A percentile compares a stretch with the other conserved stretches of the same genome.
Conservation (phyloP, 495 filamentous ascomycete species). For the Hypoxylon intermedium region DNA sequence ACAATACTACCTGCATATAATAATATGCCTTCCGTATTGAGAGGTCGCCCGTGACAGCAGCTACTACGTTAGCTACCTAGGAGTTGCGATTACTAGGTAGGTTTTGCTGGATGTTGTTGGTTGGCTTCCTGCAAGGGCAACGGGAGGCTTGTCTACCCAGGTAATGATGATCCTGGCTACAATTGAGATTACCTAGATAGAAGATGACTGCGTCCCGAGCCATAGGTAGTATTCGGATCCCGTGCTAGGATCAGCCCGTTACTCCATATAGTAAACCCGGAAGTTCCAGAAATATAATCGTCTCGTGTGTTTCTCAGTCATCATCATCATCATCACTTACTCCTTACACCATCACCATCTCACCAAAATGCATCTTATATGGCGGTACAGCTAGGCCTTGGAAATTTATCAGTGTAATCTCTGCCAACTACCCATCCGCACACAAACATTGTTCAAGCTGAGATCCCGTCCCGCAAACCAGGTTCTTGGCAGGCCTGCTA, state of each 20-base stretch:
- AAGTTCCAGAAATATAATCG: no score
- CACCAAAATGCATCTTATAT: no score
- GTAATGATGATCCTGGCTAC: slow-evolving; percentile 12
- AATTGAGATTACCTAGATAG: slow-evolving; percentile 3
- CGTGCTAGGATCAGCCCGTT: no score
- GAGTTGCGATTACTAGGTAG: slow-evolving; percentile 3
- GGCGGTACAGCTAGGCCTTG: no score
- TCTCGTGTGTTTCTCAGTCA: no score
- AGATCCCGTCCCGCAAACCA: slow-evolving; percentile 23
- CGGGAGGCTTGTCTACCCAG: slow-evolving; percentile 9
- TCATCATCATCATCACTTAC: no score
- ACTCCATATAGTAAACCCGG: no score
- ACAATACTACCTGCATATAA: neutral
- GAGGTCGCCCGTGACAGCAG: slow-evolving; percentile 9
- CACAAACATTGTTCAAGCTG: slow-evolving; percentile 4
- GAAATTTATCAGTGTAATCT: neutral
- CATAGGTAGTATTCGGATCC: no score
- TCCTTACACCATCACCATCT: no score
- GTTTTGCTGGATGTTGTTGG: slow-evolving; percentile 12
- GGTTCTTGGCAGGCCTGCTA: slow-evolving; percentile 29
- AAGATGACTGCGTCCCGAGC: no score
- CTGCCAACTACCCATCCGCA: no score
- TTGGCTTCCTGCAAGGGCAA: slow-evolving; percentile 32
- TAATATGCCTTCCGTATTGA: slow-evolving; percentile 28
- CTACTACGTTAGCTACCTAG: neutral